These are phyloP conservation scores for Populus alba DNA, from an alignment of 345 rosid species.

Conservation along the genomic window DNA sequence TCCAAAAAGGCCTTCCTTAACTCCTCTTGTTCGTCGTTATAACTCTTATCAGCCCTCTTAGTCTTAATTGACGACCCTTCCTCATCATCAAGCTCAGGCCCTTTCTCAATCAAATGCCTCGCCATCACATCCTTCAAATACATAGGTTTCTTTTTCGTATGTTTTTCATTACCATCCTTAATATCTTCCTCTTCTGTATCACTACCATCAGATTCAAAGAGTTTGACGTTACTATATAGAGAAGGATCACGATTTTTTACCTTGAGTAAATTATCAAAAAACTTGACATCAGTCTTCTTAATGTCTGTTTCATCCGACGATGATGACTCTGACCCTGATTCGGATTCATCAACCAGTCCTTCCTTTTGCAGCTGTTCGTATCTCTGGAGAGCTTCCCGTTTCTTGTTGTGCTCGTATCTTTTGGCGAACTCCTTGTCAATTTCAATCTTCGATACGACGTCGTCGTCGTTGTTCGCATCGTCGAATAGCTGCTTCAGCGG, in stretches of 20 bases:
- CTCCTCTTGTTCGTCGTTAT: conserved; percentile 61
- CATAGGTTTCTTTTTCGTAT: conserved; percentile 34
- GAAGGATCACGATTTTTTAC: conserved; percentile 49
- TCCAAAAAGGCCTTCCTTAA: conserved; percentile 48
- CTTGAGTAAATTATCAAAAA: conserved; percentile 49
- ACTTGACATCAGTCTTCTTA: conserved; percentile 33
- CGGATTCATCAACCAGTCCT: conserved; percentile 41
- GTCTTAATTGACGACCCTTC: conserved; percentile 4
- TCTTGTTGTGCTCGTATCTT: conserved; percentile 57
- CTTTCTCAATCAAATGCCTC: conserved; percentile 62
- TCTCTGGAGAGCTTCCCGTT: conserved; percentile 60
- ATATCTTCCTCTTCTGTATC: conserved; percentile 19
- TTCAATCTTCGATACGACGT: conserved; percentile 43
- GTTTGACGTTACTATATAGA: conserved; percentile 36
- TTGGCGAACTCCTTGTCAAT: conserved; percentile 52
- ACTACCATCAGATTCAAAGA: conserved; percentile 42
- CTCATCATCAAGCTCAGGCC: conserved; percentile 47
- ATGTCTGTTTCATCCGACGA: conserved; percentile 22
- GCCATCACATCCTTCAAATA: conserved; percentile 76
- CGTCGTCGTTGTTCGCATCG: conserved; percentile 25
- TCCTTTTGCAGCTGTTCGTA: conserved; percentile 44
- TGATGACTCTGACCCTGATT: conserved; percentile 28
- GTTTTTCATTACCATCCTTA: conserved; percentile 2
- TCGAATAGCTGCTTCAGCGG: conserved; percentile 50
- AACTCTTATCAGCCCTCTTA: conserved; percentile 32